Base-by-base conservation (phyloP, 768 basidiomycete genomes). In the Russula brevipes region DNA sequence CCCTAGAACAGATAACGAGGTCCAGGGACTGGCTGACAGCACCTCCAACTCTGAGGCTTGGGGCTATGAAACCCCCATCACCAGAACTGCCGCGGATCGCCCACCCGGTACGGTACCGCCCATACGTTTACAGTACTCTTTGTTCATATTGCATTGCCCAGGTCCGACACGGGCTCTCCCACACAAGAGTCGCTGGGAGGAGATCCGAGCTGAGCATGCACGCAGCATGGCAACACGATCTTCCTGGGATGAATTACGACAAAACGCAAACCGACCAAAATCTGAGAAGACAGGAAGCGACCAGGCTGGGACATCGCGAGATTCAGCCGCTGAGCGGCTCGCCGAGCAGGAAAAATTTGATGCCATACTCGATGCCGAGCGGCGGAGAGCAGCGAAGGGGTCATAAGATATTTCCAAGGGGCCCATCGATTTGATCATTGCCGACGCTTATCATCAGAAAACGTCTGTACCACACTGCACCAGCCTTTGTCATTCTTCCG, bases 191-290 rank as follows among this genome's bases (percentile, higher is more conserved):
- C 81, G 77, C 63, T 90, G 88, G 88, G 85, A 87, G 39, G 80
- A 85, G 64, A 85, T 90, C 52, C 83, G 87, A 58, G 75, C 76
- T 49, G 80, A 76, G 38, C 86, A 86, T 63, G 75, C 74, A 16
- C 72, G 76, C 19, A 75, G 72, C 36, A 61, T 73, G 16, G 77
- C 72, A 42, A 69, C 72, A 45, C 72, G 71, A 4, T 88, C 88
- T 19, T 77, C 85, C 4, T 89, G 88, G 88, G 88, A 89, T 68
- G 71, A 74, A 31, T 76, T 90, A 24, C 83, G 88, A 38, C 85
- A 87, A 70, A 77, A 59, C 24, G 56, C 61, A n/a, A 47, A 55
- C 49, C 64, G 59, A 6, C 45, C 57, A 35, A 55, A 55, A 42
- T 41, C 38, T 16, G 62, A 49, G 11, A 38, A 16, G 30, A 60